These are phyloP conservation scores for Ustanciosporium gigantosporum DNA, from an alignment of 1,284 basidiomycete species.

Conservation along the genomic window DNA sequence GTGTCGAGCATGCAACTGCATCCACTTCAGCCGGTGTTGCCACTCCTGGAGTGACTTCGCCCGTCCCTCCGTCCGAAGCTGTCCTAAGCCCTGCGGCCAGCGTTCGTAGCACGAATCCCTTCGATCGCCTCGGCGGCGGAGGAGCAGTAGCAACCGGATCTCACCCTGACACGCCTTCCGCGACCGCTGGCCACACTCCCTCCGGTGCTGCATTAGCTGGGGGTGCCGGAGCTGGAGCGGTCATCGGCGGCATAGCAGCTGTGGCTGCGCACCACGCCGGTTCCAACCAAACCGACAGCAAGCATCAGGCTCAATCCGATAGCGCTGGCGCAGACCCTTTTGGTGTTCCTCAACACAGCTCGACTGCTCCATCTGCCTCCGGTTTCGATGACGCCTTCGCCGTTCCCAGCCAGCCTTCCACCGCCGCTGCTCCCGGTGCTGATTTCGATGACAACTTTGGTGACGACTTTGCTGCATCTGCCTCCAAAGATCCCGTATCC, in stretches of 20 bases:
- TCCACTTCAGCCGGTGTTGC: neutral
- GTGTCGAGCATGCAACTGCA: constrained; percentile 50
- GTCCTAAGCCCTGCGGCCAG: constrained; percentile 62
- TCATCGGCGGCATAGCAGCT: constrained; percentile 51
- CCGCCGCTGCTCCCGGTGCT: constrained; percentile 20
- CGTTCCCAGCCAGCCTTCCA: constrained; percentile 46
- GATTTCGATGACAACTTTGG: constrained; percentile 57
- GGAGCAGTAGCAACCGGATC: no score
- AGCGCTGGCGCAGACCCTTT: constrained; percentile 36
- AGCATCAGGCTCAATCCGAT: neutral
- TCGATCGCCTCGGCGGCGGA: constrained; percentile 70
- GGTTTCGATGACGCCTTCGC: constrained; percentile 70
- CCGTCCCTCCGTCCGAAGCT: constrained; percentile 6
- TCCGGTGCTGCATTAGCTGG: constrained; percentile 47
- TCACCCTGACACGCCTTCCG: constrained; percentile 11
- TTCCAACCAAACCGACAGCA: neutral
- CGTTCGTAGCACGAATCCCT: constrained; percentile 86
- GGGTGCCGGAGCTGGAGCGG: constrained; percentile 52
- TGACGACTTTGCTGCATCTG: constrained; percentile 47
- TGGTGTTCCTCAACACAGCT: constrained; percentile 21
- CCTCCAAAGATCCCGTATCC: constrained; percentile 7
- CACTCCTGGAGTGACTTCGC: neutral
- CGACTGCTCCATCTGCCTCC: no score
- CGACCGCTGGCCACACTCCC: constrained; percentile 3
- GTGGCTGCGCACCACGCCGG: constrained; percentile 40